Conservation (phyloP, 768 basidiomycete species). For the Serendipita sp. region DNA sequence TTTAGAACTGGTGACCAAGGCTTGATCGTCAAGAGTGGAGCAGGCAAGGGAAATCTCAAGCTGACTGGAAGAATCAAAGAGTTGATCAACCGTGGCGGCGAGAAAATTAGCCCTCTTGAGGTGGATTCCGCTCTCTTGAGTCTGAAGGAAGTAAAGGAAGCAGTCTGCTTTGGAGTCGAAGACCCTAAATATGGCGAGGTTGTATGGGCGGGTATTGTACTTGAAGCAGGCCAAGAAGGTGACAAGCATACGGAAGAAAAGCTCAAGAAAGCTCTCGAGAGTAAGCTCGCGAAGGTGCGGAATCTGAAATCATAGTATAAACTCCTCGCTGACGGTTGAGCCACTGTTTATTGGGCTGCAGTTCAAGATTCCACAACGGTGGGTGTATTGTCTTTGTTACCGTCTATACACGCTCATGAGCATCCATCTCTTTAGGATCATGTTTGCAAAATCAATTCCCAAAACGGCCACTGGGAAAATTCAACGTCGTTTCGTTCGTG, state of each 20-base stretch:
- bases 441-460: slow-evolving; percentile 14
- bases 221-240: slow-evolving; percentile 8
- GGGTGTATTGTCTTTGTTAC: not conserved
- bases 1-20: slow-evolving; percentile 18
- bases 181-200: slow-evolving; percentile 16
- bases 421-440: slow-evolving; percentile 10
- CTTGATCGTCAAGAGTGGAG: slow-evolving; percentile 8
- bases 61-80: slow-evolving; percentile 46
- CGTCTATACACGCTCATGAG: not conserved
- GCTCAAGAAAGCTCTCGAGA: slow-evolving; percentile 11
- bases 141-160: slow-evolving; percentile 7
- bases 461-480: slow-evolving; percentile 18
- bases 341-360: not conserved
- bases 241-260: slow-evolving; percentile 6
- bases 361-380: slow-evolving; percentile 11
- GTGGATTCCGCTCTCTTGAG: slow-evolving; percentile 36
- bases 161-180: slow-evolving; percentile 15
- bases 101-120: slow-evolving; percentile 46
- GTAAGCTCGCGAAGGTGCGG: slow-evolving; percentile 11
- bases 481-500: slow-evolving; percentile 15
- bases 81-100: slow-evolving; percentile 43
- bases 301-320: not conserved
- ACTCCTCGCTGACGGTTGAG: not conserved
- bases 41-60: slow-evolving; percentile 28
- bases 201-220: slow-evolving; percentile 15